Evolutionary conservation across 2,329 filamentous ascomycete species (phyloP), one percentile per base, ranked within the genome.

Genomic region (Immersiporthe knoxdaviesiana): DNA sequence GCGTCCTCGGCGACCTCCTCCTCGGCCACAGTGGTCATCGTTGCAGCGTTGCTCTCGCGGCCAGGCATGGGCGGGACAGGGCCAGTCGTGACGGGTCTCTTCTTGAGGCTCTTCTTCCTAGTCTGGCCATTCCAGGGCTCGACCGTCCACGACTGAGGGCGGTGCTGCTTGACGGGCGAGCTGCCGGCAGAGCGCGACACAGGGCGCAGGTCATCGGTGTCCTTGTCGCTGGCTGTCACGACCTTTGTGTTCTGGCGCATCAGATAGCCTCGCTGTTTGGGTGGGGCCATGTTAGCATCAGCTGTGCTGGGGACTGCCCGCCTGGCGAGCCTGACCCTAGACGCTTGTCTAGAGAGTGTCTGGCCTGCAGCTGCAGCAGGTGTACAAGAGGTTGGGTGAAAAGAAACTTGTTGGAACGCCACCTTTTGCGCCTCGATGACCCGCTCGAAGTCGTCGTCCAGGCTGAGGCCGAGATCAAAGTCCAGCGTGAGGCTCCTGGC

Each of bases 161-260:
- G 94, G 5, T 88, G 84, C 75, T 93, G 90, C 76, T 97, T 92
- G 39, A 89, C 77, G 3, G 93, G 89, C 7, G 91, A 93, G 75
- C 88, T 90, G 21, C 87, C 88, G 18, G 87, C 88, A 37, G 90
- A 90, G 67, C 88, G 87, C 30, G 84, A 84, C 32, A 84, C 79
- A 79, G 83, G 68, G 12, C 70, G 79, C 73, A 81, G 73, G 80
- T 90, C 77, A 78, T 91, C 83, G 41, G 84, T 81, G 72, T 91
- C 85, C 73, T 91, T 91, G 79, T 93, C 91, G 78, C 91, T 97
- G n/a, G 96, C 96, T 63, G 97, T 90, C 64, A 99, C 93, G 66
- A 99, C 88, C 80, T 98, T 98, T 3, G 95, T 98, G 81, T 98
- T 99, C 76, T 99, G 95, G 76, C 96, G 90, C 95, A 98, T 99